Evolutionary conservation across 2,329 filamentous ascomycete genomes (phyloP).

Genomic region (Fusarium paranaense): DNA sequence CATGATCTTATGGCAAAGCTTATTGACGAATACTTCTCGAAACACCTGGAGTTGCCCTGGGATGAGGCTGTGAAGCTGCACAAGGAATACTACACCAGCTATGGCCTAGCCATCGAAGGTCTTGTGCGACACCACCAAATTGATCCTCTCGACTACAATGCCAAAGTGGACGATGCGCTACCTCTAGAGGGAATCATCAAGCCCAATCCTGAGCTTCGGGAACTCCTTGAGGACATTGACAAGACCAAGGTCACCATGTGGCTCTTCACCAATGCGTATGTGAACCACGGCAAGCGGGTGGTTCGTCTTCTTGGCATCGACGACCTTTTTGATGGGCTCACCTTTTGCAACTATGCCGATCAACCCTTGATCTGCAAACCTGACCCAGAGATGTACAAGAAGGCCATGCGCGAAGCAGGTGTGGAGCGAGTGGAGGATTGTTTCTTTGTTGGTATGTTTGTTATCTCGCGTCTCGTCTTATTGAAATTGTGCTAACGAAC

Average conservation of each 20-base stretch:
- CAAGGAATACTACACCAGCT: conserved; percentile 92
- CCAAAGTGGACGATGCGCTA: conserved; percentile 92
- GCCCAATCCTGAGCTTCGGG: conserved; percentile 79
- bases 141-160: conserved; percentile 93
- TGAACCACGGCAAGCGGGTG: conserved; percentile 87
- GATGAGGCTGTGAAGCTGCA: conserved; percentile 90
- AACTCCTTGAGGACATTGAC: conserved; percentile 85
- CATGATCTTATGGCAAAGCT: conserved; percentile 89
- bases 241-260: conserved; percentile 85
- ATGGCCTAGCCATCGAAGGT: conserved; percentile 97
- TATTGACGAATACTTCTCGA: conserved; percentile 74
- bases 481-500: not conserved
- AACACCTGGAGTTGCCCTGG: conserved; percentile 78
- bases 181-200: conserved; percentile 87
- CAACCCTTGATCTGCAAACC: conserved; percentile 89
- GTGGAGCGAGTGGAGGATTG: conserved; percentile 76
- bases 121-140: conserved; percentile 95
- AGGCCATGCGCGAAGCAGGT: conserved; percentile 88
- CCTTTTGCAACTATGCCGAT: conserved; percentile 88
- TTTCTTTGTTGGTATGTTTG: conserved; percentile 87
- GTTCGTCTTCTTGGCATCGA: conserved; percentile 84
- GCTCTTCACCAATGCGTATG: conserved; percentile 97
- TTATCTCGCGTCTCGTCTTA: not conserved
- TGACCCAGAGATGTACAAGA: conserved; percentile 82
- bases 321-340: conserved; percentile 93